Evolutionary conservation across 2,329 filamentous ascomycete species (phyloP).

Genomic region (Xylaria sp.): DNA sequence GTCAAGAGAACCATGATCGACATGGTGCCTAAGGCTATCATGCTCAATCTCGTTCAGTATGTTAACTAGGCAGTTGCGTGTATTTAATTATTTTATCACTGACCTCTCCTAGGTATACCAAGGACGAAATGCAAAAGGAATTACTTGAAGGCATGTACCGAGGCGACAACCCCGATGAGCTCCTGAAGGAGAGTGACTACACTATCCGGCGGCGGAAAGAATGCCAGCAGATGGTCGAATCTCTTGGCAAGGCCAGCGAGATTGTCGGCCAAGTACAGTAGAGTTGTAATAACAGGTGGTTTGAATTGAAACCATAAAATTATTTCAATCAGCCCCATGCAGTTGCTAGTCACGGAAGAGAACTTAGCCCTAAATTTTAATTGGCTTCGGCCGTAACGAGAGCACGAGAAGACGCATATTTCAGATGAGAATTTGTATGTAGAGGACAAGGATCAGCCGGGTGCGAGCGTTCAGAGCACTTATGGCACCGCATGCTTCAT

Average conservation of each 20-base stretch:
- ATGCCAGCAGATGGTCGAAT: conserved; percentile 99
- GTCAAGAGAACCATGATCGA: conserved; percentile 98
- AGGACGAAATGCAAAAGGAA: conserved; percentile 98
- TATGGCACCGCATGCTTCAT: conserved; percentile 5
- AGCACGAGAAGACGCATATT: conserved; percentile 3
- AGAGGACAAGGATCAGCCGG: conserved; percentile 5
- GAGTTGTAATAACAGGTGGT: conserved; percentile 5
- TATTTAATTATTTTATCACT: conserved; percentile 24
- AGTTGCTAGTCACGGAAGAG: neutral
- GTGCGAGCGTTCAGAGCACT: conserved; percentile 2
- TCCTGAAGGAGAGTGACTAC: conserved; percentile 98
- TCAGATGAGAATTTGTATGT: conserved; percentile 11
- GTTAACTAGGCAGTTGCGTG: conserved; percentile 46
- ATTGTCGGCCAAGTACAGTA: conserved; percentile 86
- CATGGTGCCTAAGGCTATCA: conserved; percentile 99
- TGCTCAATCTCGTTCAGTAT: conserved; percentile 94
- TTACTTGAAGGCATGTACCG: conserved; percentile 98
- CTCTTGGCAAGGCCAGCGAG: conserved; percentile 84
- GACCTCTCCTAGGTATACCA: conserved; percentile 71
- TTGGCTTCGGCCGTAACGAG: neutral
- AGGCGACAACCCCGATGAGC: conserved; percentile 84
- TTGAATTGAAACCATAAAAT: neutral
- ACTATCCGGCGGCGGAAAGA: conserved; percentile 94
- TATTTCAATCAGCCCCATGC: neutral
- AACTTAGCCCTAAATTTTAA: neutral